These are phyloP conservation scores for Begonia masoniana DNA, from an alignment of 306 rosid genomes.

Conservation along the genomic window DNA sequence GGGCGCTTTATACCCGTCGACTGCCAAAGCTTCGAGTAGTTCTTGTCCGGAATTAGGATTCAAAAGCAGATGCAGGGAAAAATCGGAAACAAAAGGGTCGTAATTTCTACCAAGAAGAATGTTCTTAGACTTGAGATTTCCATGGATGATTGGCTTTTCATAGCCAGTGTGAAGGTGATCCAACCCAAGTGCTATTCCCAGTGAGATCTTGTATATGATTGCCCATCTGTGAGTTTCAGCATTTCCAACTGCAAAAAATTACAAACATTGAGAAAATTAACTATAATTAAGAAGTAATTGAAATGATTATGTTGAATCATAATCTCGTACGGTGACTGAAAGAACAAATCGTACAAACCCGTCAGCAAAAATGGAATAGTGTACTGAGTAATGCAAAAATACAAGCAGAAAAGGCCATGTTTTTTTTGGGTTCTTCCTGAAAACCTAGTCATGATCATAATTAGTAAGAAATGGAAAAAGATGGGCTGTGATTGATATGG, in stretches of 20 bases:
- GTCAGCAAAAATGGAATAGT: too few species aligned
- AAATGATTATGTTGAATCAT: too few species aligned
- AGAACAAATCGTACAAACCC: background rate
- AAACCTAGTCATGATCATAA: too few species aligned
- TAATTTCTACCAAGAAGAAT: slow-evolving; percentile 49
- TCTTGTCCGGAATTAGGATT: slow-evolving; percentile 69
- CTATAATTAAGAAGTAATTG: too few species aligned
- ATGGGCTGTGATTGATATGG: too few species aligned
- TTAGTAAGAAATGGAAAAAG: too few species aligned
- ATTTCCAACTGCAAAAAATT: slow-evolving; percentile 30
- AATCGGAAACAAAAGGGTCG: slow-evolving; percentile 63
- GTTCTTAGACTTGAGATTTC: slow-evolving; percentile 82
- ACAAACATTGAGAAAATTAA: background rate
- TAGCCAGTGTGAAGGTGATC: slow-evolving; percentile 68
- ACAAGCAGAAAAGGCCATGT: too few species aligned
- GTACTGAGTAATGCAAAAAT: too few species aligned
- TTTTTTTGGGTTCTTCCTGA: too few species aligned
- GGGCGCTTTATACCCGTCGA: slow-evolving; percentile 78
- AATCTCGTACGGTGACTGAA: background rate
- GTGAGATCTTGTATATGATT: slow-evolving; percentile 41
- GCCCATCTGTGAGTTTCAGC: slow-evolving; percentile 59
- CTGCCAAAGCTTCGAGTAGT: slow-evolving; percentile 71
- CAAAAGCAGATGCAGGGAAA: slow-evolving; percentile 61
- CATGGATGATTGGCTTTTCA: slow-evolving; percentile 56
- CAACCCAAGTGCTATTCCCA: slow-evolving; percentile 67